Evolutionary conservation across 2,329 filamentous ascomycete genomes (phyloP).

Genomic region (Bimuria novae-zelandiae): DNA sequence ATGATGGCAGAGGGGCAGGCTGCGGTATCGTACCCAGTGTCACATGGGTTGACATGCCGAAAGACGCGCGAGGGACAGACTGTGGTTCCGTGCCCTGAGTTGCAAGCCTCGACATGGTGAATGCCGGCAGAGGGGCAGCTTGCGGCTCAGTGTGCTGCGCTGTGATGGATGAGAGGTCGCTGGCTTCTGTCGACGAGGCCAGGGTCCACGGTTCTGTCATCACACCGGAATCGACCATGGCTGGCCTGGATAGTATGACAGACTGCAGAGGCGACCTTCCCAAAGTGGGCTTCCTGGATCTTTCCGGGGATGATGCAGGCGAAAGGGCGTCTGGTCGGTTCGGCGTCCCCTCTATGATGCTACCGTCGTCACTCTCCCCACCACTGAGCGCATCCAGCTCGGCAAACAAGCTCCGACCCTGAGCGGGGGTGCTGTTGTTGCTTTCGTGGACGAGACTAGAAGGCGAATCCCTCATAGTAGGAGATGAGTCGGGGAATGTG

Average conservation of each 20-base stretch:
- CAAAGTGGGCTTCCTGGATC: slow-evolving; percentile 22
- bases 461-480: slow-evolving; percentile 59
- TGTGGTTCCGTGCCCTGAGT: slow-evolving; percentile 18
- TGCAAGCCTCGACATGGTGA: neutral
- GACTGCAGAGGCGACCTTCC: slow-evolving; percentile 30
- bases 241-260: slow-evolving; percentile 27
- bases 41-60: slow-evolving; percentile 25
- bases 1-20: slow-evolving; percentile 16
- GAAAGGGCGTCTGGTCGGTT: slow-evolving; percentile 40
- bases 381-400: slow-evolving; percentile 79
- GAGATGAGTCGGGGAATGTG: slow-evolving; percentile 62
- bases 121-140: slow-evolving; percentile 3
- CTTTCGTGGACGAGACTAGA: slow-evolving; percentile 54
- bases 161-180: slow-evolving; percentile 32
- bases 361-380: slow-evolving; percentile 65
- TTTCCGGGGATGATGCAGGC: slow-evolving; percentile 40
- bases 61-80: slow-evolving; percentile 19
- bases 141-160: slow-evolving; percentile 34
- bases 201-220: slow-evolving; percentile 66
- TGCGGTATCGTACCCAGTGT: slow-evolving; percentile 30
- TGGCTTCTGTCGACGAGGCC: slow-evolving; percentile 25
- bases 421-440: slow-evolving; percentile 52
- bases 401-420: slow-evolving; percentile 82
- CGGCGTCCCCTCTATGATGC: slow-evolving; percentile 42
- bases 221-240: slow-evolving; percentile 64